phyloP scores from a whole-genome alignment of 129 eudicot genomes.

The Tanacetum coccineum region DNA sequence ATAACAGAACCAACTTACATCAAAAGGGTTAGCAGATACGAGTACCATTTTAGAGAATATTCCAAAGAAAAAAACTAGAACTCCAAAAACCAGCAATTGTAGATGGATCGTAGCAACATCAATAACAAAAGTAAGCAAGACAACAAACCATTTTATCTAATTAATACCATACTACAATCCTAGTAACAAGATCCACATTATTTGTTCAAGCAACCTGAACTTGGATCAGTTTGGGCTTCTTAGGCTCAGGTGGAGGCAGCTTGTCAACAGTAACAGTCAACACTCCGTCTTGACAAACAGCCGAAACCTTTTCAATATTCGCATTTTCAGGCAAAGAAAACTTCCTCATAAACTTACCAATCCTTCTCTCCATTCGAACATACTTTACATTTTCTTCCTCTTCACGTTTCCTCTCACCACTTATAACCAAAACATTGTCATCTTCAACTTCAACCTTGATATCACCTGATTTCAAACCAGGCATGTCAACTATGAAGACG shows the following conservation, averaged over 20 bases:
- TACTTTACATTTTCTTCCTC: constrained; percentile 1
- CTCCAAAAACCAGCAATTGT: too few species aligned
- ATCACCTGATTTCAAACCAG: constrained; percentile 9
- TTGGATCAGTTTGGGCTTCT: not conserved
- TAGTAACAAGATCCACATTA: too few species aligned
- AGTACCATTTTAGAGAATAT: too few species aligned
- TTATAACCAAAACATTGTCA: constrained; percentile 3
- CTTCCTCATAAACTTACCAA: constrained; percentile 9
- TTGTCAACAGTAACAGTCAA: too few species aligned
- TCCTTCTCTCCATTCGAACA: not conserved
- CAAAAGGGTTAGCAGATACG: too few species aligned
- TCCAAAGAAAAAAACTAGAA: too few species aligned
- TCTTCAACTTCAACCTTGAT: constrained; percentile 3
- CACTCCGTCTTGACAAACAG: too few species aligned
- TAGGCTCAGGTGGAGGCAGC: too few species aligned
- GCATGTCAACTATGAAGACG: not conserved
- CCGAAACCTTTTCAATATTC: not conserved
- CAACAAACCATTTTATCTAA: too few species aligned
- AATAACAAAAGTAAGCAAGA: not conserved
- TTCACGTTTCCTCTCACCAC: not conserved
- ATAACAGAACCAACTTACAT: too few species aligned
- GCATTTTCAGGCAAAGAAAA: not conserved
- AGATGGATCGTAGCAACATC: not conserved
- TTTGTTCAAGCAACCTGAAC: not conserved
- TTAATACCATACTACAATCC: too few species aligned